Percentiles rank a stretch among this genome's conserved stretches.
These are phyloP conservation scores for Gossypium bickii DNA, from an alignment of 345 rosid species.

Conservation along the genomic window DNA sequence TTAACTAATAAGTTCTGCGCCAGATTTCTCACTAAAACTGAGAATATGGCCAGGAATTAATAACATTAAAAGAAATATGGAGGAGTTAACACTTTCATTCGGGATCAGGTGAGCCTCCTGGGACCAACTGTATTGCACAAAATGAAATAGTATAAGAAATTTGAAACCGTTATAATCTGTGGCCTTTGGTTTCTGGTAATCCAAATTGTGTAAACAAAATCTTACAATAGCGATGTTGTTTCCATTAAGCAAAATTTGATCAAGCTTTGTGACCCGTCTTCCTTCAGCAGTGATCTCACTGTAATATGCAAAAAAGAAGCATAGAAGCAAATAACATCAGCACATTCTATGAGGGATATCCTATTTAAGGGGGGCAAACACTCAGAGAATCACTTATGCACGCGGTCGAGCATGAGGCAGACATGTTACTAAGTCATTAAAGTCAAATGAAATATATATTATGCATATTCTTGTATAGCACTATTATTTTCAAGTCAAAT, in stretches of 20 bases:
- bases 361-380: not conserved
- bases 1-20: not conserved
- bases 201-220: not conserved
- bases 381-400: not conserved
- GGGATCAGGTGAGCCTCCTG: slow-evolving; percentile 82
- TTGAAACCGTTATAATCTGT: not conserved
- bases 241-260: slow-evolving; percentile 90
- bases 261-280: slow-evolving; percentile 85
- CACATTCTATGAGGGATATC: not conserved
- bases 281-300: slow-evolving; percentile 96
- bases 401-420: not conserved
- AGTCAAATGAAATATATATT: not conserved
- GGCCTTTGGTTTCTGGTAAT: not conserved
- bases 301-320: slow-evolving; percentile 13
- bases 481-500: not conserved
- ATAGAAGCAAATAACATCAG: slow-evolving; percentile 4
- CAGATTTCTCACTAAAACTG: not conserved
- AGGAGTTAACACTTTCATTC: slow-evolving; percentile 19
- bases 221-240: slow-evolving; percentile 42
- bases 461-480: not conserved
- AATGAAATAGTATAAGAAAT: slow-evolving; percentile 16
- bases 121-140: slow-evolving; percentile 68
- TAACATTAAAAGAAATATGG: not conserved
- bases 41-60: not conserved
- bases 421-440: not conserved